Percentiles rank a stretch among this genome's conserved stretches.
phyloP scores from a whole-genome alignment of 2,329 filamentous ascomycete genomes.

The Talaromyces sp. region DNA sequence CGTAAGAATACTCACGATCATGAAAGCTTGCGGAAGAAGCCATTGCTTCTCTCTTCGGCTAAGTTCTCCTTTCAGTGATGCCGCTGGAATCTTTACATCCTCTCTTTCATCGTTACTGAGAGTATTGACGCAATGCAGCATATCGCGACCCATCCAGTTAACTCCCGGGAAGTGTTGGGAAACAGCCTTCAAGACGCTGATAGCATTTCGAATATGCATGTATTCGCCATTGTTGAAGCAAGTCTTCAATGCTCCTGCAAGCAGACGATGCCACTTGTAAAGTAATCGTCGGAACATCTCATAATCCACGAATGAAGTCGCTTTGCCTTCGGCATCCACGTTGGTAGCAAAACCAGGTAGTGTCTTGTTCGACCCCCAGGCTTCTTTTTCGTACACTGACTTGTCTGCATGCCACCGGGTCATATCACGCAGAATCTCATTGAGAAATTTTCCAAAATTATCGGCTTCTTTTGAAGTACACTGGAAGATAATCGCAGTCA shows the following conservation, averaged over 20 bases:
- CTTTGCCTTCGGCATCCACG: constrained; percentile 67
- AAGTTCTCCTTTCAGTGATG: constrained; percentile 48
- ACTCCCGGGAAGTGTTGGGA: constrained; percentile 81
- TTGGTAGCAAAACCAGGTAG: constrained; percentile 75
- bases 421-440: constrained; percentile 75
- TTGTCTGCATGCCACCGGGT: constrained; percentile 79
- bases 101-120: constrained; percentile 46
- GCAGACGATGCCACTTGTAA: constrained; percentile 83
- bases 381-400: constrained; percentile 75
- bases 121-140: constrained; percentile 42
- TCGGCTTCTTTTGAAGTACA: constrained; percentile 89
- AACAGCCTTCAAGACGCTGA: constrained; percentile 79
- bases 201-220: constrained; percentile 96
- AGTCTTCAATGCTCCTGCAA: constrained; percentile 74
- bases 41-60: constrained; percentile 49
- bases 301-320: constrained; percentile 71
- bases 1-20: constrained; percentile 28
- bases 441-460: constrained; percentile 87
- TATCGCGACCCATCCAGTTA: constrained; percentile 71
- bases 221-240: constrained; percentile 83
- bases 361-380: constrained; percentile 61
- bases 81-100: constrained; percentile 49
- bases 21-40: constrained; percentile 48
- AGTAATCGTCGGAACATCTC: constrained; percentile 81
- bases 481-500: constrained; percentile 79